Conservation (phyloP, 768 basidiomycete genomes). For the Dioszegia hungarica region DNA sequence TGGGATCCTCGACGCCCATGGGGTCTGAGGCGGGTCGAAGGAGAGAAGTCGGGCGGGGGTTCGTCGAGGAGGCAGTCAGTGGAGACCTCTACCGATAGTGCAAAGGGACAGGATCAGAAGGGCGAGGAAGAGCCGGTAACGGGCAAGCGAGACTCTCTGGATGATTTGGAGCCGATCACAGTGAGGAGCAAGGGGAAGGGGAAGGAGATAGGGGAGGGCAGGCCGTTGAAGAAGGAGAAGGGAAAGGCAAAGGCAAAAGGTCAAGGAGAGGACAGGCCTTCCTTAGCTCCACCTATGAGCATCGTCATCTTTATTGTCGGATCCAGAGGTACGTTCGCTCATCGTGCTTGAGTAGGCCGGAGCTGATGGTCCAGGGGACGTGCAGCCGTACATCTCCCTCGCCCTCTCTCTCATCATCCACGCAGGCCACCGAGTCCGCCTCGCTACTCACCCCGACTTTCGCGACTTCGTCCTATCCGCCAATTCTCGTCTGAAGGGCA, state of each 20-base stretch:
- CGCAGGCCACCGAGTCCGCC: conserved; percentile 58
- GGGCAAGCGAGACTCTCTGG: neutral
- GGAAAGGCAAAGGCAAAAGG: conserved; percentile 10
- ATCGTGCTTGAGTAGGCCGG: too few species aligned
- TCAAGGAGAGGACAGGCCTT: conserved; percentile 48
- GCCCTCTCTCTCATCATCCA: conserved; percentile 52
- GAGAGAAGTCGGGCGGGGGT: too few species aligned
- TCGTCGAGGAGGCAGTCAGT: neutral
- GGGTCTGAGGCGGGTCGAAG: too few species aligned
- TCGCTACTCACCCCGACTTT: conserved; percentile 60
- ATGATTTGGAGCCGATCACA: neutral
- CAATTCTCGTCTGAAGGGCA: conserved; percentile 8
- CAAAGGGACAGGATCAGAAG: neutral
- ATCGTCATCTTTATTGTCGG: conserved; percentile 66
- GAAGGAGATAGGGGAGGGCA: neutral
- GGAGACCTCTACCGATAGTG: neutral
- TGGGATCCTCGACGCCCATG: neutral
- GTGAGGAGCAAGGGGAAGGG: neutral
- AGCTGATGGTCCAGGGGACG: conserved; percentile 52
- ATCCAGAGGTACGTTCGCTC: conserved; percentile 57
- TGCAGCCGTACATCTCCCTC: conserved; percentile 61
- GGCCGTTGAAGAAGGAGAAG: neutral
- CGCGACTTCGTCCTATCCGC: conserved; percentile 54
- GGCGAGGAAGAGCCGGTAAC: neutral
- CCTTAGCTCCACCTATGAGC: conserved; percentile 50